These are phyloP conservation scores for Datura wrightii DNA, from an alignment of 257 asterid genomes.

Conservation along the genomic window DNA sequence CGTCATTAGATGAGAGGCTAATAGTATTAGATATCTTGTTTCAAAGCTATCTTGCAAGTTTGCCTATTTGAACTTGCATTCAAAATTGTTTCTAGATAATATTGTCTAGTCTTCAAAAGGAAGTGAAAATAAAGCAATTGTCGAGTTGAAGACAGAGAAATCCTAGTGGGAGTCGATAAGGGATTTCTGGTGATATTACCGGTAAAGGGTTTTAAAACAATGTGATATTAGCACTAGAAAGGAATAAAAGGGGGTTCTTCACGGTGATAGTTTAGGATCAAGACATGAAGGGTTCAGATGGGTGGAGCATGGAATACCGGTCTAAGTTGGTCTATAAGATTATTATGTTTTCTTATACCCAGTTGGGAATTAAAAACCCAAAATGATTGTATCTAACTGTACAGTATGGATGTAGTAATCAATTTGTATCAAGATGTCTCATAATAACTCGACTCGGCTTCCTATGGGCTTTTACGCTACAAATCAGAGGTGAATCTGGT, in stretches of 20 bases:
- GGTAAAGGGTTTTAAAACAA: neutral
- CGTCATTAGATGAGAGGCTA: neutral
- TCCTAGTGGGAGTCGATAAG: neutral
- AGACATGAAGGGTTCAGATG: neutral
- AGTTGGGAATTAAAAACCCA: neutral
- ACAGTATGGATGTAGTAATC: neutral
- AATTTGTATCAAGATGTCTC: neutral
- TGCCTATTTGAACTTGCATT: neutral
- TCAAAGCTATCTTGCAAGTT: neutral
- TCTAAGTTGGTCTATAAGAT: neutral
- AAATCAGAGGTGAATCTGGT: slow-evolving; percentile 30
- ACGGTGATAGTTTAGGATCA: neutral
- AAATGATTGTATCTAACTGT: neutral
- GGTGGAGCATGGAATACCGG: neutral
- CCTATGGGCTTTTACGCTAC: slow-evolving; percentile 43
- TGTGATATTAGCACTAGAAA: neutral
- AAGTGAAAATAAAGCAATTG: neutral
- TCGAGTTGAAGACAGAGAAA: neutral
- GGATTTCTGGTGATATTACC: neutral
- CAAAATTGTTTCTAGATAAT: neutral
- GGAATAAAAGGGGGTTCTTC: neutral
- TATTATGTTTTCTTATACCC: neutral
- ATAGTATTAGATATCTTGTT: neutral
- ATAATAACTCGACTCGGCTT: neutral
- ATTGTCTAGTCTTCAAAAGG: neutral